Percentiles rank a stretch among this genome's conserved stretches.
These are phyloP conservation scores for Wickerhamomyces hampshirensis DNA, from an alignment of 805 yeast genomes.

Conservation along the genomic window DNA sequence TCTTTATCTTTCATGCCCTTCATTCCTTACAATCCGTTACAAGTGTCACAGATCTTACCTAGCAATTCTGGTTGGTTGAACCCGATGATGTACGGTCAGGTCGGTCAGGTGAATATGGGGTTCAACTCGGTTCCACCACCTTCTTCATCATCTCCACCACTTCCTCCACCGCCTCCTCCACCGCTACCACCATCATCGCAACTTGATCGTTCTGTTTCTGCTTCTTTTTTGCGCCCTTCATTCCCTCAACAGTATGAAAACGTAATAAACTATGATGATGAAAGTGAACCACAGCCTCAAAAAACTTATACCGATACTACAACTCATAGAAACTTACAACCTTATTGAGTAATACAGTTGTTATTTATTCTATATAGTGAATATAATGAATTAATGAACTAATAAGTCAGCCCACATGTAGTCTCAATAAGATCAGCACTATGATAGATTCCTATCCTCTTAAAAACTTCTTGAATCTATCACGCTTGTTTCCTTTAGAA, in stretches of 20 bases:
- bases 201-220: background rate
- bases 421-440: too few species aligned
- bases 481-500: slow-evolving; percentile 42
- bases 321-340: background rate
- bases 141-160: slow-evolving; percentile 1
- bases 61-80: background rate
- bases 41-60: background rate
- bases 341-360: background rate
- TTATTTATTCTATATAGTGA: slow-evolving; percentile 4
- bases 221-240: background rate
- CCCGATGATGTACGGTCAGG: background rate
- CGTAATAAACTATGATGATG: background rate
- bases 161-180: background rate
- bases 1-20: background rate
- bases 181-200: slow-evolving; percentile 1
- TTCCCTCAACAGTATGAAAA: too few species aligned
- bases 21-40: background rate
- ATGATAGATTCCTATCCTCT: slow-evolving; percentile 18
- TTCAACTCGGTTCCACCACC: background rate
- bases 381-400: too few species aligned
- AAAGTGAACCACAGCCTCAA: background rate
- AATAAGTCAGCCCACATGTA: too few species aligned
- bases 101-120: background rate
- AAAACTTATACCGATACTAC: too few species aligned
- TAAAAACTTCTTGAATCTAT: slow-evolving; percentile 43